Base-by-base conservation (phyloP, 2,329 filamentous ascomycete genomes). In the Verticillium dahliae region DNA sequence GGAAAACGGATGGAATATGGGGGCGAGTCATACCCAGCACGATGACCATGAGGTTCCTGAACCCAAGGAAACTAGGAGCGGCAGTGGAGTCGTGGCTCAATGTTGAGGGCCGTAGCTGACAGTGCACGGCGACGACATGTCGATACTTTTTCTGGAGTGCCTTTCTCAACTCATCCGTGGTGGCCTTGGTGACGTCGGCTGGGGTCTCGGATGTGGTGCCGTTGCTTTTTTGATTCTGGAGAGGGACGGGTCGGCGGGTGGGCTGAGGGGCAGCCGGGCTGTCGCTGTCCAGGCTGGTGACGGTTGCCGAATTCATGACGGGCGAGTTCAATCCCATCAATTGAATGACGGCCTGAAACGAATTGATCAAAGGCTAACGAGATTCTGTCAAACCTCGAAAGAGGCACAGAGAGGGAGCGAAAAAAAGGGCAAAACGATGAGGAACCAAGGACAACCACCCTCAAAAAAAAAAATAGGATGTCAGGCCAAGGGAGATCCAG, bases 11-110 rank as follows among this genome's bases (percentile, higher is more conserved):
- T 27, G 27, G 27, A 27, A 27, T 3, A 27, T 27, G 27, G 27
- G 18, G 27, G 27, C 27, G 27, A 6, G 10, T 65, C 83, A 65
- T 82, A 95, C 91, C 87, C 64, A 97, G 78, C 41, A 97, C 91
- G 70, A 98, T 88, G 45, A 97, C 90, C 91, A 97, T 97, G 65
- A 99, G 83, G 73, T 99, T 99, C 63, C 94, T 84, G 72, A 99
- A 98, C 0, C 95, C 95, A 15, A 97, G 78, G 72, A 97, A 98
- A 73, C 91, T 97, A 27, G 93, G 91, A 2, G 87, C 80, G 11
- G 79, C 79, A 56, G 84, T 77, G 1, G 91, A 85, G 72, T 98
- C 95, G 69, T 93, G 90, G 76, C 92, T 97, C 57, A 98, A 81
- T 69, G 90, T 92, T 31, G 94, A 97, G 7, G 90, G 86, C 62